Percentiles rank a stretch among this genome's conserved stretches.
Evolutionary conservation across 805 yeast genomes (phyloP).

Genomic region (Ogataea glucozyma): DNA sequence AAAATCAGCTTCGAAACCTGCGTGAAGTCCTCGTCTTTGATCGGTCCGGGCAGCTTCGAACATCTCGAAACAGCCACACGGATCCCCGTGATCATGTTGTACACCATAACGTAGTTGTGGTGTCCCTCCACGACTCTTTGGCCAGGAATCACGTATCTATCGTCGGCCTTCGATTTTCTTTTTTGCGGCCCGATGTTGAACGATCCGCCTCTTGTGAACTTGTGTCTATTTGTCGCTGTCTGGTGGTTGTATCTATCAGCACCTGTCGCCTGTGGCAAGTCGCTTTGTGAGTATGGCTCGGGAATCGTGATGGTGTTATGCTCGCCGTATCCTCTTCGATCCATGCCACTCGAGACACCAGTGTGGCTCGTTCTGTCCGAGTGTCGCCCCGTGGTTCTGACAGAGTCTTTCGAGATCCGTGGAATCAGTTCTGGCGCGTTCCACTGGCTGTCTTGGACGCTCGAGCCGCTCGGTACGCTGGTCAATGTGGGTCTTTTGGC

Average conservation of each 20-base stretch:
- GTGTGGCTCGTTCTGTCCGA: conserved; percentile 14
- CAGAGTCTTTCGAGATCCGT: conserved; percentile 13
- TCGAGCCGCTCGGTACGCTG: conserved; percentile 2
- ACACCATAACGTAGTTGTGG: conserved; percentile 89
- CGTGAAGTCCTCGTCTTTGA: conserved; percentile 69
- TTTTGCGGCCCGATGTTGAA: conserved; percentile 23
- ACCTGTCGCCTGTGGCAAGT: conserved; percentile 18
- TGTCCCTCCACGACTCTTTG: conserved; percentile 69
- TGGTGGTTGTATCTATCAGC: conserved; percentile 22
- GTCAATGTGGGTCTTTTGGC: background rate
- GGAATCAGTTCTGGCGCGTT: conserved; percentile 5
- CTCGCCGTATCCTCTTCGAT: conserved; percentile 28
- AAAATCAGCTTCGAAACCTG: conserved; percentile 80
- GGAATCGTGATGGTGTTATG: conserved; percentile 33
- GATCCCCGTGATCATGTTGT: conserved; percentile 96
- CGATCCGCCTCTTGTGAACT: conserved; percentile 25
- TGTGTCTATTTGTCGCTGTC: conserved; percentile 17
- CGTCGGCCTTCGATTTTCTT: conserved; percentile 29
- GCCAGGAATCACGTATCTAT: conserved; percentile 34
- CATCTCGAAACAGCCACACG: conserved; percentile 92
- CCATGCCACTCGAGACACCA: conserved; percentile 26
- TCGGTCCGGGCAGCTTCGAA: conserved; percentile 77
- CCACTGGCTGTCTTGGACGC: background rate
- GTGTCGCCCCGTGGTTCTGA: conserved; percentile 16
- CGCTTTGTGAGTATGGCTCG: conserved; percentile 26